phyloP scores from a whole-genome alignment of 129 eudicot species.

The Cynara cardunculus region DNA sequence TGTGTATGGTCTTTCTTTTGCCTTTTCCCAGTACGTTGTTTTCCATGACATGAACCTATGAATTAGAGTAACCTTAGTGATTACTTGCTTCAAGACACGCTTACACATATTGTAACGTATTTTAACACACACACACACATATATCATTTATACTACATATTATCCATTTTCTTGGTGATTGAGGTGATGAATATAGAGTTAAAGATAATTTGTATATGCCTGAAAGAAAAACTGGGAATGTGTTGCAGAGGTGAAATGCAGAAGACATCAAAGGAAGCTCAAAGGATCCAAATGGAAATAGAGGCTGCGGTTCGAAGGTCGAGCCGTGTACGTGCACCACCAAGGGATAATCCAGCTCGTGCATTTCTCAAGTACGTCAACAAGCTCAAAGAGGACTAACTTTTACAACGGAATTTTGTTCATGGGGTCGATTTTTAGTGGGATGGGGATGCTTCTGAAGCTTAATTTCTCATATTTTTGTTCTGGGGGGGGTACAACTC shows the following conservation, averaged over 20 bases:
- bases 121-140: too few relatives aligned
- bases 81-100: neutral
- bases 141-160: neutral
- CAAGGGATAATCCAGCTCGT: conserved; percentile 73
- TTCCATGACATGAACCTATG: neutral
- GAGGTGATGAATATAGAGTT: neutral
- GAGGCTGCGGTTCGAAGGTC: conserved; percentile 82
- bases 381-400: conserved; percentile 67
- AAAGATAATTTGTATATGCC: neutral
- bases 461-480: neutral
- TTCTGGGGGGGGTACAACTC: neutral
- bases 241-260: conserved; percentile 62
- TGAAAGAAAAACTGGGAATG: neutral
- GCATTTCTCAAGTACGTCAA: conserved; percentile 86
- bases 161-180: neutral
- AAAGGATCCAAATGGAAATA: conserved; percentile 58
- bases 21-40: too few relatives aligned
- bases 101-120: neutral
- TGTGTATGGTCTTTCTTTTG: too few relatives aligned
- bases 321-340: conserved; percentile 88
- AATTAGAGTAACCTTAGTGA: neutral
- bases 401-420: conserved; percentile 14
- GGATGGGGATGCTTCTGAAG: neutral
- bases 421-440: neutral
- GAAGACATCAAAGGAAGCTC: conserved; percentile 68